Conservation (phyloP, 192 early-diverging fungal species). For the Pilaira anomala region DNA sequence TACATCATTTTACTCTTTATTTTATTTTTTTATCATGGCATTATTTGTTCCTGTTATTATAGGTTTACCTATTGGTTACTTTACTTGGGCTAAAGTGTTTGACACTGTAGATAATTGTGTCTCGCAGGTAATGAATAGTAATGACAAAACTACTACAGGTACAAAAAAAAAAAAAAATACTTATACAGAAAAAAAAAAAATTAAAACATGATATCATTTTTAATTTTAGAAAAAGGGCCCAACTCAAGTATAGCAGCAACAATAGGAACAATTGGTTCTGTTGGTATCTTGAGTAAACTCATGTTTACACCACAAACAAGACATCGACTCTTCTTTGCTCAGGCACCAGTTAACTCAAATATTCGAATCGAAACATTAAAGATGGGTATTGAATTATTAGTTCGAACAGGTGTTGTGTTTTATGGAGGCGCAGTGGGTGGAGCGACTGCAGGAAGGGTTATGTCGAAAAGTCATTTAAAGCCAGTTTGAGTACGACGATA, state of each 20-base stretch:
- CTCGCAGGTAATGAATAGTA: neutral
- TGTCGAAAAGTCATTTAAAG: neutral
- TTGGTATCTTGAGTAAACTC: constrained; percentile 19
- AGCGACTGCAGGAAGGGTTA: constrained; percentile 17
- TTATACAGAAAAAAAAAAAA: neutral
- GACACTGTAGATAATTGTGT: constrained; percentile 23
- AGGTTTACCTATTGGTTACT: constrained; percentile 27
- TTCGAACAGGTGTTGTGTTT: constrained; percentile 21
- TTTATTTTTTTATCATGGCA: constrained; percentile 27
- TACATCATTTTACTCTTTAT: neutral
- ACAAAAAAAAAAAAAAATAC: neutral
- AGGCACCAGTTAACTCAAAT: constrained; percentile 23
- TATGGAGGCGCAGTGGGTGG: constrained; percentile 32
- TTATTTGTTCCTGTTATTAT: constrained; percentile 28
- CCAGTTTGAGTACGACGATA: neutral
- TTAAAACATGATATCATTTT: neutral
- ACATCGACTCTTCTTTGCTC: constrained; percentile 35
- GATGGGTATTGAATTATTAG: constrained; percentile 24
- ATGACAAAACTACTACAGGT: constrained; percentile 6
- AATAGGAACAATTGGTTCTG: constrained; percentile 8
- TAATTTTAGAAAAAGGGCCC: neutral
- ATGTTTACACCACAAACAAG: constrained; percentile 24
- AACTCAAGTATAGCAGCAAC: constrained; percentile 12
- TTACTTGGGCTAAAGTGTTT: constrained; percentile 25
- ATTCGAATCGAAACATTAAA: constrained; percentile 28